Base-by-base conservation (phyloP, 2,329 filamentous ascomycete species). In the Calonectria honghensis region DNA sequence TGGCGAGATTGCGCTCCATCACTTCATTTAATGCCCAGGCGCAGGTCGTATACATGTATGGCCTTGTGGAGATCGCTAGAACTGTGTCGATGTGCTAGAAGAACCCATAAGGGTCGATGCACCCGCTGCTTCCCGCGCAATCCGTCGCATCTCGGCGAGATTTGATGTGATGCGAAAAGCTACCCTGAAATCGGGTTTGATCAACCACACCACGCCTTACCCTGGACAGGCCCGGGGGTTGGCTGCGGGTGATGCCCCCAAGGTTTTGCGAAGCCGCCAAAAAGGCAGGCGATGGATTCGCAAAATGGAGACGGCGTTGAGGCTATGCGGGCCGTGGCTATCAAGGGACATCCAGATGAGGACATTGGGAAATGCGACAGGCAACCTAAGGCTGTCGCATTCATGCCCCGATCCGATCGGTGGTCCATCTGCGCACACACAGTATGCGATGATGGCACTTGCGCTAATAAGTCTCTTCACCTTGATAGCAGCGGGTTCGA, bases 31-130 rank as follows among this genome's bases (percentile, higher is more conserved):
- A 77, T 72, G 73, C 73, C 75, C 75, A 67, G 39, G 65, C 70
- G 63, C 70, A 75, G 72, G 63, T 39, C 57, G 66, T 77, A 66
- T 48, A 59, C 54, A 74, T 65, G 54, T 80, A 74, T 79, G 76
- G 72, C 70, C 76, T 78, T 73, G 70, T 78, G 79, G 79, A 79
- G 68, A 77, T 75, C 76, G 50, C 69, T 80, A 77, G 75, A 78
- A 79, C 73, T 76, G 72, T 75, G 73, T 74, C 50, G 69, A 80
- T 80, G 73, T 71, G 72, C 59, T 68, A 66, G 72, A 37, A 68
- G 68, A 79, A 71, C 52, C 75, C 66, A 71, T 68, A 59, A 68
- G n/a, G 70, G 73, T 76, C 75, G 66, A 64, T 72, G 75, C 73
- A 78, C 71, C 75, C 73, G 71, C 75, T 78, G 76, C 69, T 73